Base-by-base conservation (phyloP, 805 yeast species). In the Brettanomyces nanus region DNA sequence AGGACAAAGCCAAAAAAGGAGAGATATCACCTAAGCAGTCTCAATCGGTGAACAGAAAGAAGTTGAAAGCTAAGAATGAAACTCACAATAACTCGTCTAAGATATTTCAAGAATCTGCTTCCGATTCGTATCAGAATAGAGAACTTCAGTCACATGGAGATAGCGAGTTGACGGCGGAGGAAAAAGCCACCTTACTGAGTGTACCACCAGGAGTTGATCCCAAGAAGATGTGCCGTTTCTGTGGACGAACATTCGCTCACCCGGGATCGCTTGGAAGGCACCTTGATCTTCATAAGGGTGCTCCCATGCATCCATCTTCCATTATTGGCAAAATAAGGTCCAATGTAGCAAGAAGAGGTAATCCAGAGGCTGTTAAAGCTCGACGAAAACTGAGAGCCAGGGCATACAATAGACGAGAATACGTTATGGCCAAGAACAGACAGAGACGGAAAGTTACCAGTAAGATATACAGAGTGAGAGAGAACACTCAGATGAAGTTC, bases 231-330 rank as follows among this genome's bases (percentile, higher is more conserved):
- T 75, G 82, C 50, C 61, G 61, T 1, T 75, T 73, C 48, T 77
- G 83, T 46, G 70, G 70, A 1, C 62, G 66, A 40, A 59, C 67
- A 1, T 77, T 76, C 51, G 65, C 75, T 3, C 74, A 73, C 42
- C 71, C 75, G 5, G 80, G 81, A 2, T 72, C 79, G 1, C 58
- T 75, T 39, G 81, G 81, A 1, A 59, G 83, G 26, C 83, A 77
- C 51, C 51, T 77, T 31, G 82, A 77, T 46, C 52, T 63, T 32
- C 68, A 73, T 43, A 71, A 71, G 38, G 83, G 82, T 1, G 65
- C 75, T 7, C 49, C 61, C 1, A 38, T 55, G 13, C 83, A 77
- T 44, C 82, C 82, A 0, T 50, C 58, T 1, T 72, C 65, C 3
- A 59, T 63, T 29, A 72, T 77, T 13, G 70, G 66, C 11, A 49